phyloP scores from a whole-genome alignment of 78 protist species.

The Chrysochromulina tobinii region DNA sequence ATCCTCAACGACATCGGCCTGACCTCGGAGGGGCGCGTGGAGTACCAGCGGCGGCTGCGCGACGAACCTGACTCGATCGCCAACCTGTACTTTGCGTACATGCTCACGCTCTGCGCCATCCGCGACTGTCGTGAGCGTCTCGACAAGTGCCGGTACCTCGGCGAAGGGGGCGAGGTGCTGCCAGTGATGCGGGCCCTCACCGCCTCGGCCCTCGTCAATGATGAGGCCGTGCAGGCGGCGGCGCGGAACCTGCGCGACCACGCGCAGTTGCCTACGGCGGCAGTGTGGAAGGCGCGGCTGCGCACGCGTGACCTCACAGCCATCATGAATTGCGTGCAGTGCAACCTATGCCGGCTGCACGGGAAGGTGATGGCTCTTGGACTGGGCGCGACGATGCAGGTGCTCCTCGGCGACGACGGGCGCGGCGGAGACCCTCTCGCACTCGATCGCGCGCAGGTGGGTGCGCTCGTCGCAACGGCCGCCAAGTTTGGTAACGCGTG shows the following conservation, averaged over 20 bases:
- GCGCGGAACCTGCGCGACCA: neutral
- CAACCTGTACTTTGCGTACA: neutral
- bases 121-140: neutral
- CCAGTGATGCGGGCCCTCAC: neutral
- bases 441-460: too few species aligned
- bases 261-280: neutral
- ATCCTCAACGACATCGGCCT: neutral
- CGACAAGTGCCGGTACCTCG: neutral
- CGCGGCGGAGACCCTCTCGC: too few species aligned
- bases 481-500: too few species aligned
- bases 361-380: neutral
- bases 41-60: neutral
- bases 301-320: neutral
- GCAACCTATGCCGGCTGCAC: neutral
- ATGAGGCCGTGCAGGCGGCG: neutral
- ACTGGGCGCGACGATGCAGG: neutral
- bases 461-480: too few species aligned
- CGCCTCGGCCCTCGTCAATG: neutral
- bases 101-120: neutral
- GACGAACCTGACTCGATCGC: neutral
- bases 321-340: constrained; percentile 1
- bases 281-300: neutral
- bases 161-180: neutral
- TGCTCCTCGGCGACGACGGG: neutral
- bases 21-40: neutral